Percentiles rank a stretch among this genome's conserved stretches.
Evolutionary conservation across 2,329 filamentous ascomycete genomes (phyloP).

Genomic region (Cordyceps fumosorosea): DNA sequence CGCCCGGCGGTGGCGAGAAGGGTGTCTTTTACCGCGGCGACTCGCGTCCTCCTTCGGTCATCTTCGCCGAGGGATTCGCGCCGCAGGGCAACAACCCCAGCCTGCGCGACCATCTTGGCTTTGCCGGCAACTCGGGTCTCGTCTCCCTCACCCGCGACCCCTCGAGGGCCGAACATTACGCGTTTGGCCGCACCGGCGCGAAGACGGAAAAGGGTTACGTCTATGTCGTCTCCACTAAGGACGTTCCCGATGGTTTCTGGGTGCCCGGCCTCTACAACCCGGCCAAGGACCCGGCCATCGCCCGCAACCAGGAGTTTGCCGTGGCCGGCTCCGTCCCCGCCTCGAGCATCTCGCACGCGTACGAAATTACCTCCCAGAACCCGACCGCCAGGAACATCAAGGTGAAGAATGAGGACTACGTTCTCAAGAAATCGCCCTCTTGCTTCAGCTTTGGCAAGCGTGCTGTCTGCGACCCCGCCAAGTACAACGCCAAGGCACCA

Average conservation of each 20-base stretch:
- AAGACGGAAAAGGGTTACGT: not conserved
- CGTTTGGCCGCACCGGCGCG: constrained; percentile 7
- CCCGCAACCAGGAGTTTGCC: not conserved
- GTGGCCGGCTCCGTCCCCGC: not conserved
- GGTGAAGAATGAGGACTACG: not conserved
- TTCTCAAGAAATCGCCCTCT: not conserved
- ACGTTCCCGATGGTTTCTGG: constrained; percentile 13
- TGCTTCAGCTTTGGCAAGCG: not conserved
- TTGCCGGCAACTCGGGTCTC: constrained; percentile 6
- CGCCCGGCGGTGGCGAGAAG: not conserved
- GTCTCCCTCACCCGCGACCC: not conserved
- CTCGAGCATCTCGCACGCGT: not conserved
- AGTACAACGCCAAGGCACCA: not conserved
- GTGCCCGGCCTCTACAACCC: constrained; percentile 9
- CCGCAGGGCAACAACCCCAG: constrained; percentile 8
- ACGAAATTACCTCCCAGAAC: not conserved
- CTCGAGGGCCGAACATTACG: not conserved
- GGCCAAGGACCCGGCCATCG: not conserved
- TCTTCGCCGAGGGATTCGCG: constrained; percentile 10
- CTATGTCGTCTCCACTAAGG: constrained; percentile 3
- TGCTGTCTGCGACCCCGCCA: not conserved
- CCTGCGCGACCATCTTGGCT: constrained; percentile 10
- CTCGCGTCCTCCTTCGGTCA: constrained; percentile 2
- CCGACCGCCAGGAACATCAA: not conserved
- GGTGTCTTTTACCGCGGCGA: constrained; percentile 15